Evolutionary conservation across 2,329 filamentous ascomycete genomes (phyloP).

Genomic region (Geosmithia morbida): DNA sequence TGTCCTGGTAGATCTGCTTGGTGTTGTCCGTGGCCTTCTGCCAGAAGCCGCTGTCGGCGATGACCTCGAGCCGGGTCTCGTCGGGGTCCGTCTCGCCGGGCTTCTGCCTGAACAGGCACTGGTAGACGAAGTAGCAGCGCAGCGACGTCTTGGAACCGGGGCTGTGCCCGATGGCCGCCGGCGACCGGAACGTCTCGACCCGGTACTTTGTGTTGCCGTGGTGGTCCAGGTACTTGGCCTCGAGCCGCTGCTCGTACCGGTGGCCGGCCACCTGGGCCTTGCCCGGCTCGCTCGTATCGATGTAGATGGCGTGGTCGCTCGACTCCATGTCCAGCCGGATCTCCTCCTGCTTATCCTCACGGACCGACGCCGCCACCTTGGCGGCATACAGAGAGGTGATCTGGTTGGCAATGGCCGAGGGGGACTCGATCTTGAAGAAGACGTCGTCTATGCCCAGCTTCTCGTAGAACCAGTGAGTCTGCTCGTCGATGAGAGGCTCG

Average conservation of each 20-base stretch:
- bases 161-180: constrained; percentile 56
- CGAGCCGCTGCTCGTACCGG: constrained; percentile 86
- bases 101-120: constrained; percentile 73
- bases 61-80: constrained; percentile 81
- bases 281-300: constrained; percentile 90
- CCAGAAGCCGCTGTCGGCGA: constrained; percentile 86
- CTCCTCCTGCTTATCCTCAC: constrained; percentile 86
- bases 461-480: constrained; percentile 95
- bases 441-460: constrained; percentile 96
- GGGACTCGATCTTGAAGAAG: constrained; percentile 86
- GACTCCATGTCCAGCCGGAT: constrained; percentile 95
- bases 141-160: constrained; percentile 65
- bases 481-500: constrained; percentile 63
- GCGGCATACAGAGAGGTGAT: constrained; percentile 94
- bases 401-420: constrained; percentile 78
- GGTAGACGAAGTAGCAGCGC: constrained; percentile 97
- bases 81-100: constrained; percentile 55
- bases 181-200: constrained; percentile 93
- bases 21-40: constrained; percentile 95
- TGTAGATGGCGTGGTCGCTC: constrained; percentile 90
- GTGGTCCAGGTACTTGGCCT: constrained; percentile 87
- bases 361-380: constrained; percentile 85
- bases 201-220: constrained; percentile 65
- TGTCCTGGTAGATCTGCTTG: constrained; percentile 87
- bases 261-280: constrained; percentile 63